Base-by-base conservation (phyloP, 2,329 filamentous ascomycete species). In the Aspergillus pseudonomiae region DNA sequence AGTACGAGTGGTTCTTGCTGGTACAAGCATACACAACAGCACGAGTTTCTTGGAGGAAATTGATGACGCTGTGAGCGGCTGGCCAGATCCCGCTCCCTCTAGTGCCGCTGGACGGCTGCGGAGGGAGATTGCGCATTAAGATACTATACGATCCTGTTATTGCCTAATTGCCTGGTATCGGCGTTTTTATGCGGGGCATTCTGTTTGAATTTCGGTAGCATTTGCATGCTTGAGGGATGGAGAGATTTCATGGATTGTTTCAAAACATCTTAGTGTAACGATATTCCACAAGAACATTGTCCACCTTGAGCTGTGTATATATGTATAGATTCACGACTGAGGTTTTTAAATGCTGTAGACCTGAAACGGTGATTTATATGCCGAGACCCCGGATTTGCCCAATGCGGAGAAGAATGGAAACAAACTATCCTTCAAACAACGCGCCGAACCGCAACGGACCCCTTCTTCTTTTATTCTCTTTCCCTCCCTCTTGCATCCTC, bases 11-110 rank as follows among this genome's bases (percentile, higher is more conserved):
- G 93, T 98, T 12, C 81, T 99, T 6, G 94, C 93, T 11, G 94
- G 93, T 4, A 98, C 95, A 0, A 88, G 87, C 7, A 85, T 99
- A 68, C 92, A 97, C 73, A 99, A 97, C 73, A 93, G 93, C 67
- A 85, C 86, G 12, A 92, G 89, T 0, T 99, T 98, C 76, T 78
- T 98, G 67, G 93, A 96, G 70, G 94, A 97, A 79, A 91, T 98
- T 28, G 92, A 96, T 67, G 93, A 96, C 79, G 91, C 91, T 21
- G 93, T 97, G 1, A 87, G 87, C 54, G 89, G 87, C 26, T 98
- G 95, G 95, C 93, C 94, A 3, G 92, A 94, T 70, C 82, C 84
- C 46, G 79, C 82, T 59, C 80, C 85, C 32, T 81, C 82, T n/a
- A 87, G 86, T 65, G 86, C 87, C 63, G 86, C 86, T 61, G 88